Evolutionary conservation across 352 stramenopile species (phyloP), one percentile per base, ranked within the genome.

Genomic region (Phytophthora hybrid): DNA sequence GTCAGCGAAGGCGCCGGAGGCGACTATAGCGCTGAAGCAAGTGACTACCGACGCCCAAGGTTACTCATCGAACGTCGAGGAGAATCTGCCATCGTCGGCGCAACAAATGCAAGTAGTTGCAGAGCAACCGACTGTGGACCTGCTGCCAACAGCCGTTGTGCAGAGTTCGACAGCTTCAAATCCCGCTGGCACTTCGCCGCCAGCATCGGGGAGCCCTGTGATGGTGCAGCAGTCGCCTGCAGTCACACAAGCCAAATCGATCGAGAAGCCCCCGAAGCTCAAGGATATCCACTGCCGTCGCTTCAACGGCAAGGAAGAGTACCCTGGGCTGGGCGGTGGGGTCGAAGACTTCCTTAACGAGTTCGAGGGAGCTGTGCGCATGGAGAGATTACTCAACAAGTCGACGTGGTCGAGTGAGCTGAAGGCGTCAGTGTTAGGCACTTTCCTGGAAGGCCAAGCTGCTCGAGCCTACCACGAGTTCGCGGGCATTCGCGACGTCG

Each of bases 241-340:
- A 39, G 32, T 5, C 32, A 39, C 9, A 39, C 32, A 39, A 39
- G 32, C 32, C 32, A 39, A 5, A 39, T 5, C 32, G 59, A 29
- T 16, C 46, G 0, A 54, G 5, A 41, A 44, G 13, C 10, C 44
- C 0, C 46, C 64, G 2, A 71, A 71, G 31, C 21, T 65, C 0
- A 71, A 65, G 46, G 55, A 71, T 10, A 71, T 71, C 16, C 44
- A 59, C 44, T 71, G 64, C 10, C 63, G 41, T 4, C 26, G 39
- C 1, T 69, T 63, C 11, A 18, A 63, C 29, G 54, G 63, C 4
- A 65, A 71, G 10, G 64, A n/a, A 63, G 29, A 13, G 8, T 62
- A 61, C 13, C 26, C 51, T 6, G 39, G 53, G 5, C n/a, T 69
- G 1, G 37, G 63, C 4, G 53, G 37, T 26, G 53, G 63, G 1